Evolutionary conservation across 352 stramenopile species (phyloP).

Genomic region (Discostella stelligera): DNA sequence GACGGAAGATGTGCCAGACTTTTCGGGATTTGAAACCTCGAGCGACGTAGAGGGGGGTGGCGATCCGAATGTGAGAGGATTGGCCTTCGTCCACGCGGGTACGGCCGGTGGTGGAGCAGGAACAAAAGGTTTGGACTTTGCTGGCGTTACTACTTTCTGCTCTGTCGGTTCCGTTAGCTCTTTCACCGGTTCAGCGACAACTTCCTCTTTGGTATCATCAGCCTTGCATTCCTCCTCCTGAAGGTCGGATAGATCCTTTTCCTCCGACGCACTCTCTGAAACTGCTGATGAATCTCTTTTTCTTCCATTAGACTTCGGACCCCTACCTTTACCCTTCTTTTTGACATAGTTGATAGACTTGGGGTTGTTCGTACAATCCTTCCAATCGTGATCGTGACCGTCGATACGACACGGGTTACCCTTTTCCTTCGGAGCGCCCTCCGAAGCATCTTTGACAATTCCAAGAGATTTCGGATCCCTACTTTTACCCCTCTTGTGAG

Average conservation of each 20-base stretch:
- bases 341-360: slow-evolving; percentile 10
- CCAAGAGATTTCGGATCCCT: neutral
- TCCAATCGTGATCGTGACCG: slow-evolving; percentile 20
- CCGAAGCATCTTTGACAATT: slow-evolving; percentile 8
- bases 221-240: neutral
- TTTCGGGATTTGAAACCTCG: neutral
- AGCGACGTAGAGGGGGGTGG: neutral
- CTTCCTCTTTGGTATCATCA: neutral
- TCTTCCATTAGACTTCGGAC: neutral
- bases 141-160: neutral
- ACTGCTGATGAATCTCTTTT: neutral
- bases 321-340: slow-evolving; percentile 4
- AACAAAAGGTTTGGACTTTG: slow-evolving; percentile 28
- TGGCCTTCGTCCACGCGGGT: slow-evolving; percentile 30
- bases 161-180: neutral
- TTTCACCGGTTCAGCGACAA: neutral
- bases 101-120: slow-evolving; percentile 33
- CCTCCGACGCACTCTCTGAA: neutral
- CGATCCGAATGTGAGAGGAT: slow-evolving; percentile 5
- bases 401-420: slow-evolving; percentile 23
- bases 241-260: neutral
- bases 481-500: slow-evolving; percentile 1
- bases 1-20: neutral
- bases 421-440: neutral
- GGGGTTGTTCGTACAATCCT: slow-evolving; percentile 14